Evolutionary conservation across 805 yeast species (phyloP), one percentile per base, ranked within the genome.

Genomic region (Cyberlindnera saturnus): DNA sequence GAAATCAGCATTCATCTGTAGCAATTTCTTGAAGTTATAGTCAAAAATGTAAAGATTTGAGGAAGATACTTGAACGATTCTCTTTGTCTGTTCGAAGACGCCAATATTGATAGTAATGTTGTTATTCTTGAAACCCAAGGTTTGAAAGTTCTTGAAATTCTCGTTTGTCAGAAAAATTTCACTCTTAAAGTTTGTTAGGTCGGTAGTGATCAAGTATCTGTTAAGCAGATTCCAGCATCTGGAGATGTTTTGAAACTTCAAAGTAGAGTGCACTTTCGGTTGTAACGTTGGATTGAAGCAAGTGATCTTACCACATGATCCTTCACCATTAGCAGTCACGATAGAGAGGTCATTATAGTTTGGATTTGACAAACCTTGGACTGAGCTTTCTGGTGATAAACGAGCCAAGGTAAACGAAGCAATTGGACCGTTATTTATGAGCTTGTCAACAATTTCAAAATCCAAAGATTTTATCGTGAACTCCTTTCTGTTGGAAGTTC

Each of bases 31-130:
- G 60, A 87, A 82, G 38, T 73, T 72, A 44, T 77, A 70, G 52
- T 82, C 81, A 60, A 79, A 87, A 3, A 86, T 57, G 28, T 74
- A 70, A 28, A 88, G 71, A 41, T 77, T 79, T 32, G 76, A 74
- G 0, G 84, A 77, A 1, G 93, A 81, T 2, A 87, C 78, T 59
- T 89, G 96, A 15, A 88, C 74, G 32, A 87, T 78, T 51, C 77
- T 72, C 32, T 76, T 73, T 7, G 80, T 69, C 6, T 63, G 58
- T 38, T 74, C 70, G 44, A 84, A 63, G 34, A 81, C 78, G 18
- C 82, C 85, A 55, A 85, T 79, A 31, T 78, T 78, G 10, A 87
- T 68, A 0, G 95, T 87, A 14, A 74, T 65, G 29, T 78, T 77
- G 43, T 79, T 75, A 45, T 78, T 74, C 44, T 79, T 74, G 55